A percentile compares a stretch with the other conserved stretches of the same genome.
phyloP scores from a whole-genome alignment of 257 asterid genomes.

The Petunia secreta region DNA sequence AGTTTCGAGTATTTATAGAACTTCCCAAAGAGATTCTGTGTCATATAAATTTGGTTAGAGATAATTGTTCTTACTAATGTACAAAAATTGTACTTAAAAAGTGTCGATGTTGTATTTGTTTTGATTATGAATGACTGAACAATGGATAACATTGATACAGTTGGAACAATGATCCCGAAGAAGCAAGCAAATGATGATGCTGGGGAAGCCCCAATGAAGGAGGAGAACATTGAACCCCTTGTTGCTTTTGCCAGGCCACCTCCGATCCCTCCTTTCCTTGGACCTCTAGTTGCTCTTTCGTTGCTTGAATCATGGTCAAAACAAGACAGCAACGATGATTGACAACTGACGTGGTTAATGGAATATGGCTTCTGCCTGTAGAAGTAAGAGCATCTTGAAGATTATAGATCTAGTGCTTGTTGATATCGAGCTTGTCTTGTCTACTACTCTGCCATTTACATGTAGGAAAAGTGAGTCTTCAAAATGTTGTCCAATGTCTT shows the following conservation, averaged over 20 bases:
- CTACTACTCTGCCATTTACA: neutral
- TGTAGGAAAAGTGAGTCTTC: neutral
- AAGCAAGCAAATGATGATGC: slow-evolving; percentile 35
- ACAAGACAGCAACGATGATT: slow-evolving; percentile 50
- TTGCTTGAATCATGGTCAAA: slow-evolving; percentile 55
- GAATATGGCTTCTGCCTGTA: slow-evolving; percentile 10
- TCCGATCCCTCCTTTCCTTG: slow-evolving; percentile 59
- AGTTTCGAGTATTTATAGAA: neutral
- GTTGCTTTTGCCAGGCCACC: slow-evolving; percentile 68
- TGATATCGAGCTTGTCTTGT: slow-evolving; percentile 9
- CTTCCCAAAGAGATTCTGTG: neutral
- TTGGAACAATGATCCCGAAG: slow-evolving; percentile 37
- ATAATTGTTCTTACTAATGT: neutral
- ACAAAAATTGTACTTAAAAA: no score
- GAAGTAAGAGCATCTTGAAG: slow-evolving; percentile 10
- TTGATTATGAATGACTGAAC: neutral
- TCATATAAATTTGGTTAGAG: neutral
- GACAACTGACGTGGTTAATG: slow-evolving; percentile 32
- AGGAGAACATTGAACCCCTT: slow-evolving; percentile 42
- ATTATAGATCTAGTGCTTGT: slow-evolving; percentile 3
- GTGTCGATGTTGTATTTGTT: neutral
- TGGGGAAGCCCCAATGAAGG: slow-evolving; percentile 29
- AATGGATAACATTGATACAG: slow-evolving; percentile 27
- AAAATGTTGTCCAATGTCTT: slow-evolving; percentile 9
- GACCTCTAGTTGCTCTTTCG: slow-evolving; percentile 63